Evolutionary conservation across 139 green algal species (phyloP), one percentile per base, ranked within the genome.

Genomic region (Diplosphaera chodatii): DNA sequence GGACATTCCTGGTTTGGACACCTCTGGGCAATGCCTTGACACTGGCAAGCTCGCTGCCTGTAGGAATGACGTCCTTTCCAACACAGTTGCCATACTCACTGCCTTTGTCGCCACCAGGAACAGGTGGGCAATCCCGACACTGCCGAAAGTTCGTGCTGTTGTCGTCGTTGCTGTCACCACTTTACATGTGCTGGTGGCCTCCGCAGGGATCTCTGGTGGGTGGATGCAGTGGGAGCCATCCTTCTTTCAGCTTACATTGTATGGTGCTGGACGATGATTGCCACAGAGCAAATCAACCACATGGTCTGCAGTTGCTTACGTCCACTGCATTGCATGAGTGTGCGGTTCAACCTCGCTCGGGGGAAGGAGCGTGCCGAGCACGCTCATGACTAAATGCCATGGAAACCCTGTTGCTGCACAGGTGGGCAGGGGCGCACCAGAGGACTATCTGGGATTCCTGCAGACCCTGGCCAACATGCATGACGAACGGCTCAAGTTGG

Each of bases 171-270:
- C n/a, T n/a, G n/a, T n/a, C n/a, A n/a, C n/a, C n/a, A n/a, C n/a
- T n/a, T 25, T 28, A 67, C 8, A 72, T 63, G 27, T 33, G 65
- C 30, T 78, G 67, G 73, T 78, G n/a, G 73, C 67, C 8, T 27
- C 27, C 21, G 34, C 27, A 21, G 41, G n/a, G 32, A 48, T 23
- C 66, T 74, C 25, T 91, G 87, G 87, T 92, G 77, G 67, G 71
- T 88, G 1, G 89, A 95, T 72, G 80, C 87, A 13, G 72, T 59
- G 0, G 85, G 86, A 0, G 89, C 80, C 15, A 81, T 92, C 0
- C 20, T 79, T 1, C 91, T 93, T 55, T 84, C 71, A 15, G 4
- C 86, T 3, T 89, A 88, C 77, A 92, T 95, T 37, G 80, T 92
- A 28, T 80, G 56, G 25, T 80, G 77, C 22, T 95, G 89, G 89